Base-by-base conservation (phyloP, 257 asterid species). In the Solanum pinnatisectum region DNA sequence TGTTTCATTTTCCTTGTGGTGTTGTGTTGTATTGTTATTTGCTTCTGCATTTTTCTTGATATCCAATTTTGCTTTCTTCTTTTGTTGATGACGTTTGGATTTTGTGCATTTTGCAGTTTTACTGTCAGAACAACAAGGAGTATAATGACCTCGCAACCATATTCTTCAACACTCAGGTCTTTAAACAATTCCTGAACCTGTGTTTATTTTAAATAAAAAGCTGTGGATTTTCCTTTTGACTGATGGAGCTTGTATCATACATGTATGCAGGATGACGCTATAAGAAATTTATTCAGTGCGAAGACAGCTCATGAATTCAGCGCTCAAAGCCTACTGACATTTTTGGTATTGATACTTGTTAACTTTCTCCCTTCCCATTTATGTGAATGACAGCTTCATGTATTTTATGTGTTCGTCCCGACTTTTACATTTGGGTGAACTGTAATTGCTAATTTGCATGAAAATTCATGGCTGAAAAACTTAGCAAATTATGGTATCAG, bases 141-240 rank as follows among this genome's bases (percentile, higher is more conserved):
- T 97, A 97, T 93, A 97, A 97, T 30, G 99, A 97, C 91, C 99
- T 97, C 52, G 99, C 99, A 71, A 97, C 99, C 76, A 92, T 97
- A 93, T 97, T 97, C 90, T 97, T 97, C 94, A 97, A 97, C 88
- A 97, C 99, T 23, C 99, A 97, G 98, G 99, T 97, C 87, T 84
- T 72, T 86, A 79, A 44, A 25, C 81, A 87, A 49, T 79, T 90
- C 77, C 60, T 71, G 56, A 14, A 74, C 42, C 59, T 84, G 68
- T 20, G 16, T 18, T 44, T 25, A 13, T 35, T 88, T 35, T 36
- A 37, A 37, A 39, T 23, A 84, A 33, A 83, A 40, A n/a, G 6
- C 71, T 52, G 59, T 77, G n/a, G 40, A 32, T 52, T 40, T 83
- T 56, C 87, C 42, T 39, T 60, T 88, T 63, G 65, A 85, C 94